Evolutionary conservation across 345 rosid genomes (phyloP).

Genomic region (Noccaea bulbosa): DNA sequence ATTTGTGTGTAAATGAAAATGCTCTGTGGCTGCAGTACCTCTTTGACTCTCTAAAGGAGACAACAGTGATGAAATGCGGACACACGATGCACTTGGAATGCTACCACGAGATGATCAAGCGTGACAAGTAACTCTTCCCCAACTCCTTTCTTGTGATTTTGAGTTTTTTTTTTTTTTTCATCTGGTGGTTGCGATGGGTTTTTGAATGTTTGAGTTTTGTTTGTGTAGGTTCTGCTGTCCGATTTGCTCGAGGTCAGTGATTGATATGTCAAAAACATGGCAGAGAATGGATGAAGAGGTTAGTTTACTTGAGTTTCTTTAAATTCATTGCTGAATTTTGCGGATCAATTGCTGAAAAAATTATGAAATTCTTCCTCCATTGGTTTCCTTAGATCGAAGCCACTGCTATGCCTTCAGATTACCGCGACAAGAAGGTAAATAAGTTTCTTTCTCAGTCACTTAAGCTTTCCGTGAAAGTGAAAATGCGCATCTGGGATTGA

Average conservation of each 20-base stretch:
- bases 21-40: constrained; percentile 61
- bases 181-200: constrained; percentile 7
- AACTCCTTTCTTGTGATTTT: background rate
- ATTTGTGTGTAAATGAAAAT: constrained; percentile 1
- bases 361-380: background rate
- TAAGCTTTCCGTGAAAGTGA: no score
- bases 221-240: constrained; percentile 79
- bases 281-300: constrained; percentile 93
- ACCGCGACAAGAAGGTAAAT: constrained; percentile 78
- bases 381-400: constrained; percentile 70
- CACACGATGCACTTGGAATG: constrained; percentile 97
- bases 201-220: background rate
- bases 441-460: constrained; percentile 14
- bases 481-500: no score
- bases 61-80: constrained; percentile 93
- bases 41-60: constrained; percentile 90
- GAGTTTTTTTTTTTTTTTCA: background rate
- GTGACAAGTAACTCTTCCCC: constrained; percentile 62
- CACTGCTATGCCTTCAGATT: constrained; percentile 87
- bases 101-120: constrained; percentile 79
- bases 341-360: background rate
- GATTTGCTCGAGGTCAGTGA: constrained; percentile 84
- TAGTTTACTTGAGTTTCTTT: constrained; percentile 24
- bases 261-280: constrained; percentile 94
- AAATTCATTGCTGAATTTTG: constrained; percentile 6